Base-by-base conservation (phyloP, 257 asterid genomes). In the Datura wrightii region DNA sequence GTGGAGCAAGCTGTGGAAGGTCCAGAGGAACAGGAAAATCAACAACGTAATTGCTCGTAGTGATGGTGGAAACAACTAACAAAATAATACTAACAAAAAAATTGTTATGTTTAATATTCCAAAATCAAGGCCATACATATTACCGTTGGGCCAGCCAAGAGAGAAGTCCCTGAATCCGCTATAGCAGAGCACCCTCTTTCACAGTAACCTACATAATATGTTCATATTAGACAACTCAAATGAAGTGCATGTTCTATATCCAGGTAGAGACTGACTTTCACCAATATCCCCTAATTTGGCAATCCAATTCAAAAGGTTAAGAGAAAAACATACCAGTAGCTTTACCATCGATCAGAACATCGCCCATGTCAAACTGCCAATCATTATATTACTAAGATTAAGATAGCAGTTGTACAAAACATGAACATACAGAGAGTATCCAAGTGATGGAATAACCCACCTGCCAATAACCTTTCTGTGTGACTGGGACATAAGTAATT, bases 151-250 rank as follows among this genome's bases (percentile, higher is more conserved):
- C 99, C 99, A 15, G 99, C 95, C 70, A 97, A 70, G 80, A 97
- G 97, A 85, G 99, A 97, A 69, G 99, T 97, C 85, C 99, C 99
- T 52, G 99, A 95, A 88, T 97, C 99, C 13, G 99, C 99, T 89
- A 97, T 97, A 48, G 99, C 99, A 24, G 99, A 89, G 88, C 99
- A 97, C 87, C 99, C 98, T 58, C 87, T 93, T 34, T 82, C 65
- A 80, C 99, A 97, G 87, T 88, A 95, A 72, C 98, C 99, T 97
- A 83, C 80, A 69, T 54, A 18, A 52, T 42, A 52, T 62, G 60
- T 31, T 48, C 44, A 31, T 78, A 16, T 78, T 78, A 78, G 59
- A 34, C 54, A 78, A 78, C 48, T 14, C 82, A 78, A 78, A 78
- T 34, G 5, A 78, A 78, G 46, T 36, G 81, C 7, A 50, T 39